Conservation (phyloP, 73 alveolate species). For the Durusdinium trenchii region DNA sequence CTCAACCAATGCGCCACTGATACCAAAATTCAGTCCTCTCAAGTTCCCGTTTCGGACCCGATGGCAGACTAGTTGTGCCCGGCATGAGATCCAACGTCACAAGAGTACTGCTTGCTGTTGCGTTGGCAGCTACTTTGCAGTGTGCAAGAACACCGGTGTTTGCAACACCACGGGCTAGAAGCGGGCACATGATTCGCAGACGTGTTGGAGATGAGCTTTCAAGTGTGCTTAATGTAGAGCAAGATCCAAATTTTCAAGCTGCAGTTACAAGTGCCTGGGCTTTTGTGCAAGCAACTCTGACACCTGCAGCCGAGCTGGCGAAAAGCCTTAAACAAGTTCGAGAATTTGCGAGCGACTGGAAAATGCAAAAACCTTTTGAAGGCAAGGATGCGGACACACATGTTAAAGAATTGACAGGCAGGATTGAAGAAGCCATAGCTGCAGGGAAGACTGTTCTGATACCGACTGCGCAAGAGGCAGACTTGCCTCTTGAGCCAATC, state of each 20-base stretch:
- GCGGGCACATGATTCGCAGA: conserved; percentile 65
- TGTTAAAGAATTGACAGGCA: conserved; percentile 29
- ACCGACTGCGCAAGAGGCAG: conserved; percentile 74
- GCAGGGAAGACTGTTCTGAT: conserved; percentile 50
- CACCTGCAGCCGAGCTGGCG: conserved; percentile 56
- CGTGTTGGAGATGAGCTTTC: conserved; percentile 60
- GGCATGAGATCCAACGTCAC: conserved; percentile 42
- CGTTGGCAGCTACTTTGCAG: conserved; percentile 65
- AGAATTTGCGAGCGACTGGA: conserved; percentile 35
- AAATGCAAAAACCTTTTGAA: conserved; percentile 1
- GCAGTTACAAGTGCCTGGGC: conserved; percentile 61
- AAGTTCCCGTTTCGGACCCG: conserved; percentile 74
- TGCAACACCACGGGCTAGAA: conserved; percentile 65
- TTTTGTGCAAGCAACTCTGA: conserved; percentile 50
- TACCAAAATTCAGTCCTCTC: conserved; percentile 58
- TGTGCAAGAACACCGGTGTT: conserved; percentile 65
- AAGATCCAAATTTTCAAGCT: conserved; percentile 56
- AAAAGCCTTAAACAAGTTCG: conserved; percentile 33
- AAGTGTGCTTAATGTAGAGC: background rate
- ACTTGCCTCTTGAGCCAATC: conserved; percentile 77
- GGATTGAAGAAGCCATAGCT: conserved; percentile 34
- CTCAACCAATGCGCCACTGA: conserved; percentile 6
- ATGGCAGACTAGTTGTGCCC: conserved; percentile 65
- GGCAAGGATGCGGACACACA: conserved; percentile 62
- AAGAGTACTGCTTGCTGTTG: conserved; percentile 68